Evolutionary conservation across 768 basidiomycete genomes (phyloP).

Genomic region (Trametes cingulata): DNA sequence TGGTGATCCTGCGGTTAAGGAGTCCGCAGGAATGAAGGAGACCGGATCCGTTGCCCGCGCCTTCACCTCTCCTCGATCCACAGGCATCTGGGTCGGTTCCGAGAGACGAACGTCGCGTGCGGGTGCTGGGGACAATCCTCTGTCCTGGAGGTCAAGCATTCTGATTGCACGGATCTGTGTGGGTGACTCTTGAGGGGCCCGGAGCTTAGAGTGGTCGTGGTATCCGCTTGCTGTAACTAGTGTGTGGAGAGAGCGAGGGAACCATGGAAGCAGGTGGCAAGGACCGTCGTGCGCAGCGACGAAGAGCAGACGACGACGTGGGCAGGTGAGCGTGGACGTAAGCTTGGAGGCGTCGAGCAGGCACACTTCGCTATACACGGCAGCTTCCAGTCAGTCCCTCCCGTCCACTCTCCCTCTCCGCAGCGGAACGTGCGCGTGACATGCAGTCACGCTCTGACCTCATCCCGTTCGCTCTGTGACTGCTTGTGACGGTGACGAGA

Average conservation of each 20-base stretch:
- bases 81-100: no score
- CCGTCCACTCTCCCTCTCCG: background rate
- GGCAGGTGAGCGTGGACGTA: background rate
- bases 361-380: background rate
- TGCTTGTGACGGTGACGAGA: background rate
- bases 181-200: background rate
- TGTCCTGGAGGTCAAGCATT: background rate
- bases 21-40: background rate
- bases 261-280: slow-evolving; percentile 3
- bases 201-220: background rate
- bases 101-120: no score
- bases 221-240: background rate
- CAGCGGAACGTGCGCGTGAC: background rate
- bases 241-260: background rate
- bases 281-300: slow-evolving; percentile 7
- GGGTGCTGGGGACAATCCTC: no score
- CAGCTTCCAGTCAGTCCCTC: no score
- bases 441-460: slow-evolving; percentile 12
- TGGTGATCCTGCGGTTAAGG: background rate
- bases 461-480: background rate
- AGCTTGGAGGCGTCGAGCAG: background rate
- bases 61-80: background rate
- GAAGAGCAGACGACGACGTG: background rate
- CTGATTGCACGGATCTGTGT: background rate
- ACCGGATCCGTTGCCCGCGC: background rate